Evolutionary conservation across 2,329 filamentous ascomycete species (phyloP), one percentile per base, ranked within the genome.

Genomic region (Fonsecaea multimorphosa): DNA sequence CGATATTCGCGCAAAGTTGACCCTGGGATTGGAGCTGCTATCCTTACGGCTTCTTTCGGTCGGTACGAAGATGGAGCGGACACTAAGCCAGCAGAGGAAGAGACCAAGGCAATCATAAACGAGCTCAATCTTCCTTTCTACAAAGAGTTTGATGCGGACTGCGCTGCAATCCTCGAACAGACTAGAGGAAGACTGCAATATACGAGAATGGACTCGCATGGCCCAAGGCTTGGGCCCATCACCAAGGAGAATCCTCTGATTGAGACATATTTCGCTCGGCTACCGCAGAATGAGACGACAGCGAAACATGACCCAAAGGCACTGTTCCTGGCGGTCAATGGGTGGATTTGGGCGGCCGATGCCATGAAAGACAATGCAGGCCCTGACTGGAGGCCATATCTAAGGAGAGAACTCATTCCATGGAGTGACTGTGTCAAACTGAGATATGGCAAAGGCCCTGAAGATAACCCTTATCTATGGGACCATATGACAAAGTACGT

Each of bases 401-500:
- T 99, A n/a, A 87, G 92, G 59, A 87, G 95, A 71, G 93, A 99
- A 78, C 92, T 99, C 67, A 98, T 99, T 71, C 91, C 97, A 32
- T 99, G 95, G 95, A 93, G 94, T 14, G 95, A 99, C 76, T 99
- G 96, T 76, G 95, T 98, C 68, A 99, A 99, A 82, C 85, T 99
- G 60, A 89, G 95, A 19, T 99, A 98, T 75, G 95, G 95, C 36
- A 84, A 82, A 29, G 84, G 87, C 0, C 91, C 90, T 0, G 80
- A 93, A 60, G 95, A 98, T 76, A 98, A 90, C 73, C 94, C 95
- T 0, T 99, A 88, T 82, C 82, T 99, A 8, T 99, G 95, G 95
- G 88, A 97, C 8, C 92, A 92, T 76, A 99, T 99, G 93, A 91
- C 91, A 40, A 88, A 90, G 72, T 99, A 99, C 76, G 96, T 93